These are phyloP conservation scores for Boletus semigastroideus DNA, from an alignment of 1,284 basidiomycete species.

Conservation along the genomic window DNA sequence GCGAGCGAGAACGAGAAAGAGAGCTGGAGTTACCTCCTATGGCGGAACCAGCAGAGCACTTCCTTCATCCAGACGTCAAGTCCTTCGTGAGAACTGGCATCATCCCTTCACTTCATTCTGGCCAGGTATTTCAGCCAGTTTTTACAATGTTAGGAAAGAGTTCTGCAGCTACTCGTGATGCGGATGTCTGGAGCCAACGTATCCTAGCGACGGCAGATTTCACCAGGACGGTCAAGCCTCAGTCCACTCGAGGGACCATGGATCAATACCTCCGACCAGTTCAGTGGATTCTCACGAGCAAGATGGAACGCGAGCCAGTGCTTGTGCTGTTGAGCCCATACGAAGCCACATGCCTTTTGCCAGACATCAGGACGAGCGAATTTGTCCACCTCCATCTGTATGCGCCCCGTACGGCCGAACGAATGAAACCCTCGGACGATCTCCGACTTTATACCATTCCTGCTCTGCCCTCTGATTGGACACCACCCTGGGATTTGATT, in stretches of 20 bases:
- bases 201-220: too few species aligned
- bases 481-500: background rate
- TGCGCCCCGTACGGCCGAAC: background rate
- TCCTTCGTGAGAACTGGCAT: background rate
- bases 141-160: background rate
- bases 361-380: background rate
- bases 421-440: constrained; percentile 1
- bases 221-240: background rate
- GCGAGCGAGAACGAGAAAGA: constrained; percentile 1
- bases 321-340: background rate
- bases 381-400: background rate
- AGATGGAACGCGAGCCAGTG: background rate
- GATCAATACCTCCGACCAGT: background rate
- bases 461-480: background rate
- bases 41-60: background rate
- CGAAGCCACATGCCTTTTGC: background rate
- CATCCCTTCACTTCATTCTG: background rate
- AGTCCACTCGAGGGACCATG: background rate
- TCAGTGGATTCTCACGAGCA: background rate
- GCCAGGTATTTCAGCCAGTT: background rate
- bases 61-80: background rate
- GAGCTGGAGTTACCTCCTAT: constrained; percentile 1
- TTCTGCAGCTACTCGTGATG: background rate
- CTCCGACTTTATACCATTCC: background rate
- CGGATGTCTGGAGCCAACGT: background rate